Evolutionary conservation across 1,284 basidiomycete genomes (phyloP).

Genomic region (Cutaneotrichosporon cavernicola): DNA sequence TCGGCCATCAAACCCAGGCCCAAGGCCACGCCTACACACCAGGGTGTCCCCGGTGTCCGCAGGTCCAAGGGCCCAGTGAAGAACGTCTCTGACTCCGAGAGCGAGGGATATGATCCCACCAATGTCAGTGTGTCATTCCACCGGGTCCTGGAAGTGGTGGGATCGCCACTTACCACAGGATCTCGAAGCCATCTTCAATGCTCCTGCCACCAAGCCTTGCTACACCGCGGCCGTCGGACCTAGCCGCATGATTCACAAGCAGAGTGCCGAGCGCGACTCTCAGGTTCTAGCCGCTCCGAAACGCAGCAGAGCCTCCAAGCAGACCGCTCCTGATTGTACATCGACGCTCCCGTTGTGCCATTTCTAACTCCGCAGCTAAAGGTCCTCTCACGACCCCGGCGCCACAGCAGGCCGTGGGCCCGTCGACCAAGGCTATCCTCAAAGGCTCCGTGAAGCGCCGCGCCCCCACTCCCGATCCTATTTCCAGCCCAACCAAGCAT

Average conservation of each 20-base stretch:
- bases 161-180: slow-evolving; percentile 1
- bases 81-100: not conserved
- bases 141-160: not conserved
- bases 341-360: not conserved
- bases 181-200: not conserved
- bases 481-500: not conserved
- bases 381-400: not conserved
- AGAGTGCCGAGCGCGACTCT: slow-evolving; percentile 1
- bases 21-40: not conserved
- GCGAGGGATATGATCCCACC: not conserved
- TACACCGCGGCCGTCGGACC: not conserved
- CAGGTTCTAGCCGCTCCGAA: not conserved
- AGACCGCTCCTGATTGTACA: not conserved
- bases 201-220: not conserved
- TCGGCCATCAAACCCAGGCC: not conserved
- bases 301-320: not conserved
- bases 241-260: not conserved
- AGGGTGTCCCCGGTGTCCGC: not conserved
- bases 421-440: not conserved
- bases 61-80: not conserved
- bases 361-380: not conserved
- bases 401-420: not conserved
- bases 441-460: not conserved
- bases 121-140: not conserved
- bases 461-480: not conserved